Evolutionary conservation across 306 rosid species (phyloP), one percentile per base, ranked within the genome.

Genomic region (Glycine tomentella): DNA sequence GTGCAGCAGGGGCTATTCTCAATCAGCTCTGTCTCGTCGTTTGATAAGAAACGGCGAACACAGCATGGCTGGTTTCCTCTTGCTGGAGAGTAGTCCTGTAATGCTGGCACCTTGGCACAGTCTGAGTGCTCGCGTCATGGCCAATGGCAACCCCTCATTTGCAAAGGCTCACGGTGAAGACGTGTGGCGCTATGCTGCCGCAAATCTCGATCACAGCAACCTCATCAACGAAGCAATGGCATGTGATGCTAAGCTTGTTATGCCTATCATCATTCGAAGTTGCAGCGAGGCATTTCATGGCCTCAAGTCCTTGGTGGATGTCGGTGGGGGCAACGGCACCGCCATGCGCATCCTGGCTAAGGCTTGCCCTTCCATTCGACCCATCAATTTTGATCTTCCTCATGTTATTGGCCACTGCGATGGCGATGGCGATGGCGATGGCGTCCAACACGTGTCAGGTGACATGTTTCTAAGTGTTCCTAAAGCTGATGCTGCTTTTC

Each of bases 251-350:
- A 82, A 79, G 62, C 1, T 65, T 16, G 20, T 7, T 3, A 72
- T 94, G 85, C 81, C 84, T 0, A 74, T 81, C 0, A 51, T 90
- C 4, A 4, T 88, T 56, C 69, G 73, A 7, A 79, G 75, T 16
- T 91, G 92, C 71, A 3, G 34, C 11, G 88, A 89, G 70, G 71
- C 59, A 2, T 89, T 92, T 53, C 59, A 80, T 13, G 97, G 95
- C 6, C 1, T 92, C 16, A 4, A 4, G 0, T 80, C 81, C 4
- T 50, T 95, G 58, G 98, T 95, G 3, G 97, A 95, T 64, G 97
- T 90, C 1, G 98, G 97, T 2, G 95, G 94, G 0, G 98, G 97
- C 11, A 86, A 85, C 12, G 98, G 97, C 3, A 88, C 88, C 0
- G 6, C 83, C 57, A 74, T 89, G 83, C 1, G 75, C 4, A 2